These are phyloP conservation scores for Lactarius indigo DNA, from an alignment of 768 basidiomycete genomes.

Conservation along the genomic window DNA sequence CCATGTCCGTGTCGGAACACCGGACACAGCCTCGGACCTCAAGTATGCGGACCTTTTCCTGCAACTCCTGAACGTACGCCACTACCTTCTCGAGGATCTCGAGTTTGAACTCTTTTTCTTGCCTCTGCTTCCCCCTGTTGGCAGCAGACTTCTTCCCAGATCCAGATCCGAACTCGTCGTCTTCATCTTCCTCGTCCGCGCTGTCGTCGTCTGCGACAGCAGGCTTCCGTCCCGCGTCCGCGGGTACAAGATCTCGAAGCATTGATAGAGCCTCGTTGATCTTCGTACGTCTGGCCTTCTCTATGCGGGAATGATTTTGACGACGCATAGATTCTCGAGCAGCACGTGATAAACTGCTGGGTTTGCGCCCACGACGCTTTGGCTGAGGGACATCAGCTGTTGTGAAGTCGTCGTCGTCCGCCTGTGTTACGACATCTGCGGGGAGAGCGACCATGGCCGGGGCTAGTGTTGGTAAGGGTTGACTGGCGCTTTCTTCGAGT, in stretches of 20 bases:
- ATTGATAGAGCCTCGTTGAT: slow-evolving; percentile 88
- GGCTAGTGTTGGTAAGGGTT: slow-evolving; percentile 26
- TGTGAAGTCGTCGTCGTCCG: slow-evolving; percentile 28
- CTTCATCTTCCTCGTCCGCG: slow-evolving; percentile 35
- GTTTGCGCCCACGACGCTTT: slow-evolving; percentile 70
- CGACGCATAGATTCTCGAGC: slow-evolving; percentile 86
- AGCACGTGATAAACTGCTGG: slow-evolving; percentile 65
- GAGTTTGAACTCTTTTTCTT: slow-evolving; percentile 28
- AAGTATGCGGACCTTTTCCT: slow-evolving; percentile 23
- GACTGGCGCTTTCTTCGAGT: not conserved
- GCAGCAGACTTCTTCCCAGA: slow-evolving; percentile 11
- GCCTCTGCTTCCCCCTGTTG: slow-evolving; percentile 8
- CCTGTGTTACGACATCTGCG: slow-evolving; percentile 17
- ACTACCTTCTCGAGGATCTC: slow-evolving; percentile 27
- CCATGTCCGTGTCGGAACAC: slow-evolving; percentile 1
- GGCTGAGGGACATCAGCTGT: slow-evolving; percentile 33
- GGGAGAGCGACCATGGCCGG: slow-evolving; percentile 8
- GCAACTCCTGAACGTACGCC: slow-evolving; percentile 25
- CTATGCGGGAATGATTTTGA: slow-evolving; percentile 92
- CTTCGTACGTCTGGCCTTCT: slow-evolving; percentile 90
- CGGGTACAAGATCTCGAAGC: slow-evolving; percentile 73
- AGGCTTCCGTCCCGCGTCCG: slow-evolving; percentile 37
- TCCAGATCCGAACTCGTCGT: slow-evolving; percentile 17
- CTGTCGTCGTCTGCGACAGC: slow-evolving; percentile 34
- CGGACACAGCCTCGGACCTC: slow-evolving; percentile 14